A percentile compares a stretch with the other conserved stretches of the same genome.
phyloP scores from a whole-genome alignment of 2,329 filamentous ascomycete species.

The Alternaria brassicicola region DNA sequence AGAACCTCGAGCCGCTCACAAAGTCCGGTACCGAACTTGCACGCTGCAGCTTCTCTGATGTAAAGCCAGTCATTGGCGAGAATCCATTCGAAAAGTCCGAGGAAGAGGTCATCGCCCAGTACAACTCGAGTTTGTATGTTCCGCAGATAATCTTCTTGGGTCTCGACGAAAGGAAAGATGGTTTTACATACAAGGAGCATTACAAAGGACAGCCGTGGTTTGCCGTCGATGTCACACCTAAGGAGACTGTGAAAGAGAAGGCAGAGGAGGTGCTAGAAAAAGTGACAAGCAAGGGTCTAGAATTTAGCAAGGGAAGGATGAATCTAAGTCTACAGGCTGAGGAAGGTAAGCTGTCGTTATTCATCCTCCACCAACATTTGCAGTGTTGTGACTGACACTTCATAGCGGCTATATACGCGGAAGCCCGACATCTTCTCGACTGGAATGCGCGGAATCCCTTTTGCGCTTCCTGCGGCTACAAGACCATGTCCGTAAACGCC shows the following conservation, averaged over 20 bases:
- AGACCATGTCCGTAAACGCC: constrained; percentile 77
- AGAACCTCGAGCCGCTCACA: constrained; percentile 76
- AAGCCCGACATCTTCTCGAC: constrained; percentile 85
- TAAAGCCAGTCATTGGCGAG: constrained; percentile 71
- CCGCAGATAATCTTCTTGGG: constrained; percentile 86
- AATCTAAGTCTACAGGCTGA: constrained; percentile 65
- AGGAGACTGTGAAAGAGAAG: constrained; percentile 65
- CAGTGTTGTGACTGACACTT: not conserved
- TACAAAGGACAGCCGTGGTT: constrained; percentile 86
- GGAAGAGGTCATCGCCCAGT: constrained; percentile 72
- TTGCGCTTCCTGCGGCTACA: constrained; percentile 86
- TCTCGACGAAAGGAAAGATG: constrained; percentile 69
- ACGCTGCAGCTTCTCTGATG: constrained; percentile 70
- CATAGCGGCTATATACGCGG: constrained; percentile 85
- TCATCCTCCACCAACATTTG: not conserved
- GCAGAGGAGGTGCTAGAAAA: constrained; percentile 66
- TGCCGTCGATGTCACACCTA: constrained; percentile 84
- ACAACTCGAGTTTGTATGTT: constrained; percentile 70
- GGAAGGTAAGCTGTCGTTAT: constrained; percentile 59
- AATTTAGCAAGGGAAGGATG: constrained; percentile 71
- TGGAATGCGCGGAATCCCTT: constrained; percentile 95
- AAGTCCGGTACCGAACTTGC: constrained; percentile 66
- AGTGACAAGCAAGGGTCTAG: constrained; percentile 65
- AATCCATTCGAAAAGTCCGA: constrained; percentile 75
- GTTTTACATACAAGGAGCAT: constrained; percentile 66